Conservation (phyloP, 805 yeast genomes). For the Maudiozyma pseudohumilis region DNA sequence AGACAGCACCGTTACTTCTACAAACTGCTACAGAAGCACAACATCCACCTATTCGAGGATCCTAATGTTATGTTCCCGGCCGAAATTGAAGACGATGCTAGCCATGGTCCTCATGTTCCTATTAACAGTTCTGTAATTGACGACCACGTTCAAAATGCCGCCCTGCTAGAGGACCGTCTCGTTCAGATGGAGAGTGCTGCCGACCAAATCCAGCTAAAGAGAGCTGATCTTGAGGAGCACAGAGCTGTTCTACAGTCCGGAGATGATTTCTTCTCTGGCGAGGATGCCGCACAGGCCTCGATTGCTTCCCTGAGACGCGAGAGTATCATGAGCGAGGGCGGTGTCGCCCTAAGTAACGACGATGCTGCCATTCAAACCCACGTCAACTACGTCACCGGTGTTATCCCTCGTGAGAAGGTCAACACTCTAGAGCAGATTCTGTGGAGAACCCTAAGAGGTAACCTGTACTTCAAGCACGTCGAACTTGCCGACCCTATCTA, state of each 20-base stretch:
- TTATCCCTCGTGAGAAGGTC: constrained; percentile 51
- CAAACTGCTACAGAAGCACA: constrained; percentile 41
- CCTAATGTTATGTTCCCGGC: constrained; percentile 1
- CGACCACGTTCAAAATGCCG: constrained; percentile 52
- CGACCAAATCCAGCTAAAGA: constrained; percentile 45
- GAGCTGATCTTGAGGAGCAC: constrained; percentile 52
- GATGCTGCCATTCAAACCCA: constrained; percentile 7
- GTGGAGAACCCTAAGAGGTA: constrained; percentile 71
- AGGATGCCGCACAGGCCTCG: constrained; percentile 5
- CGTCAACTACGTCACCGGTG: constrained; percentile 53
- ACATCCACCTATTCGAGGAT: constrained; percentile 29
- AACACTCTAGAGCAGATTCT: constrained; percentile 54
- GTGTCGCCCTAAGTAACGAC: constrained; percentile 20
- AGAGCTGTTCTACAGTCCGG: constrained; percentile 44
- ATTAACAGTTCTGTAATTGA: constrained; percentile 57
- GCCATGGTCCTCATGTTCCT: constrained; percentile 17
- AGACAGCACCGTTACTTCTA: constrained; percentile 62
- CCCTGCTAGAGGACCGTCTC: constrained; percentile 63
- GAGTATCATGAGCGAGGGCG: constrained; percentile 10
- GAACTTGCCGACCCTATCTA: constrained; percentile 48
- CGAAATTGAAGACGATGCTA: neutral
- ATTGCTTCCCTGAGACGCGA: constrained; percentile 10
- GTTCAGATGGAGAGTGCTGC: constrained; percentile 60
- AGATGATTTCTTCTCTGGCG: constrained; percentile 36
- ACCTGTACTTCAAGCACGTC: constrained; percentile 49